Percentiles rank a stretch among this genome's conserved stretches.
phyloP scores from a whole-genome alignment of 768 basidiomycete species.

The Leccinum uliginosum region DNA sequence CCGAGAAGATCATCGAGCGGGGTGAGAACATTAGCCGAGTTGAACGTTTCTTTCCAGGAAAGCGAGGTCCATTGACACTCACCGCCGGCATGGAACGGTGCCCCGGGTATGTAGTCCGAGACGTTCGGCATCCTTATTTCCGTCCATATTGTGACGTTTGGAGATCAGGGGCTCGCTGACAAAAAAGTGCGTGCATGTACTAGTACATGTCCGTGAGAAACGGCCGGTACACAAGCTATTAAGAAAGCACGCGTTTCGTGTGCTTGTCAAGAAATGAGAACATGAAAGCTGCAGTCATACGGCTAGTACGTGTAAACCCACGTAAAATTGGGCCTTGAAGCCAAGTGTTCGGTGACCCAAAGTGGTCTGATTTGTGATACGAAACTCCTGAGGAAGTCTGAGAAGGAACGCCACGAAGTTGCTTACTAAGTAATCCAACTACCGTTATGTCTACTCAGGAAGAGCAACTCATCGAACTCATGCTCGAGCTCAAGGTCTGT shows the following conservation, averaged over 20 bases:
- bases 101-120: too few relatives aligned
- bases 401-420: too few relatives aligned
- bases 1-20: conserved; percentile 1
- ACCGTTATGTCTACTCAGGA: conserved; percentile 50
- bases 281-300: conserved; percentile 5
- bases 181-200: neutral
- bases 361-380: neutral
- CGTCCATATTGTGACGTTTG: too few relatives aligned
- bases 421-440: too few relatives aligned
- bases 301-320: neutral
- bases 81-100: too few relatives aligned
- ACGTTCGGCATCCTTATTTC: neutral
- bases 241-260: neutral
- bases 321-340: neutral
- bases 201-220: neutral
- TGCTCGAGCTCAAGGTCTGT: conserved; percentile 64
- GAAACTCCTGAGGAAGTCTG: too few relatives aligned
- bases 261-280: neutral
- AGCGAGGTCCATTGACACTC: too few relatives aligned
- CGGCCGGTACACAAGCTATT: neutral
- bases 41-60: conserved; percentile 1
- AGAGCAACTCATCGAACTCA: conserved; percentile 69
- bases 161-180: neutral
- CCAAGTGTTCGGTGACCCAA: neutral
- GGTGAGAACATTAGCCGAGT: conserved; percentile 3